These are phyloP conservation scores for Pistacia integerrima DNA, from an alignment of 345 rosid species.

Conservation along the genomic window DNA sequence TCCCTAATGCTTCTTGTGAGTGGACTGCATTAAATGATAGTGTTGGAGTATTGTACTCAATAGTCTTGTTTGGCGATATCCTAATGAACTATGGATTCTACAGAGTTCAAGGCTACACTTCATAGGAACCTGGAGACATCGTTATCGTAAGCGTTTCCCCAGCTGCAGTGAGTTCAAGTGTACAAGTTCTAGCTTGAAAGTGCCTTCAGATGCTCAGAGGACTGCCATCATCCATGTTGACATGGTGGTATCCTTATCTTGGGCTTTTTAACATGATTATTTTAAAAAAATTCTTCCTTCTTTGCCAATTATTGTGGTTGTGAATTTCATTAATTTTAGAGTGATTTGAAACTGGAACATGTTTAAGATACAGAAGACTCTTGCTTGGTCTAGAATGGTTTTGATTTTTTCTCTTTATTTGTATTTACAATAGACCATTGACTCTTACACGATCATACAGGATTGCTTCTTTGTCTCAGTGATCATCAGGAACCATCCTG, in stretches of 20 bases:
- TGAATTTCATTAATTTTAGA: background rate
- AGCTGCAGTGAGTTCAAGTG: slow-evolving; percentile 39
- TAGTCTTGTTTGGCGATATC: background rate
- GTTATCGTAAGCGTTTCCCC: slow-evolving; percentile 79
- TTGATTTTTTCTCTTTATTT: background rate
- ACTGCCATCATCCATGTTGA: slow-evolving; percentile 73
- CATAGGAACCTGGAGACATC: slow-evolving; percentile 96
- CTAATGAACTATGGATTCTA: slow-evolving; percentile 26
- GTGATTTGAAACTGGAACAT: slow-evolving; percentile 8
- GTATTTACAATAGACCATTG: slow-evolving; percentile 17
- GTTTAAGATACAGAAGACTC: background rate
- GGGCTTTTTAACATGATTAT: slow-evolving; percentile 6
- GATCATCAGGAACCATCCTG: slow-evolving; percentile 70
- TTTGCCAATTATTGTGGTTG: background rate
- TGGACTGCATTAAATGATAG: background rate
- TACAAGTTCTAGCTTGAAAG: slow-evolving; percentile 34
- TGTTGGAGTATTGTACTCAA: background rate
- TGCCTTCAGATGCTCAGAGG: slow-evolving; percentile 40
- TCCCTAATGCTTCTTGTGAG: background rate
- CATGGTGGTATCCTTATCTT: slow-evolving; percentile 54
- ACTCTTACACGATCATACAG: slow-evolving; percentile 49
- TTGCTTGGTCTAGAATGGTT: slow-evolving; percentile 5
- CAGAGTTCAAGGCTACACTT: slow-evolving; percentile 97
- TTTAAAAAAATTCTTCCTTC: background rate
- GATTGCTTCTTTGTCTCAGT: slow-evolving; percentile 96